Base-by-base conservation (phyloP, 441 rosid species). In the Capsella rubella region DNA sequence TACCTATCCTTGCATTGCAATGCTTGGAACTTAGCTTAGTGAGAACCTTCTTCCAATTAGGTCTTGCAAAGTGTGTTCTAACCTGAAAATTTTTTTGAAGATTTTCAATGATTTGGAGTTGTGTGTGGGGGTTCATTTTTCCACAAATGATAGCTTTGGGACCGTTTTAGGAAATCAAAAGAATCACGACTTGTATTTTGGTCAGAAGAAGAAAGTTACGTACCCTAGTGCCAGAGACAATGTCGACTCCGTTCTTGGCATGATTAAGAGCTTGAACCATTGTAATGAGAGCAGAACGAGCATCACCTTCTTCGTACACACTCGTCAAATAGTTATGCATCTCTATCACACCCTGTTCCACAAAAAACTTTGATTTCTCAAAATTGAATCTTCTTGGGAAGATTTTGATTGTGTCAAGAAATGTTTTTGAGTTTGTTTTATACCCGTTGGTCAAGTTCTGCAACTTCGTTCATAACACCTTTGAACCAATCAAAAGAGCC, bases 401-500 rank as follows among this genome's bases (percentile, higher is more conserved):
- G 6, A 4, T 14, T 3, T 0, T 25, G 63, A 2, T 47, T 34
- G 27, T 37, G 1, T 8, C 8, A 32, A 29, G 64, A 57, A 56
- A 25, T 13, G 7, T 15, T 51, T 51, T 5, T 12, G n/a, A 2
- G 11, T 35, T 13, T 71, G 6, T 8, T 50, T 81, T 13, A 50
- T 86, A 94, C 98, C 90, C 96, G 87, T 81, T 90, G 97, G 77
- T 95, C 99, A 68, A 86, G 84, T 37, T 95, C 96, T 4, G 97
- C 97, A 25, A 95, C 86, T 82, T 95, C 99, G 75, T 95, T 88
- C 99, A 95, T 95, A 54, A 92, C 91, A 3, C 98, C 97, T 82
- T 92, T 95, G 83, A 95, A 95, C 99, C 99, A 95, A 77, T 95
- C 99, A 75, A 95, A 92, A 28, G 99, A 95, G 18, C 96, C 97